A percentile compares a stretch with the other conserved stretches of the same genome.
Evolutionary conservation across 2,329 filamentous ascomycete genomes (phyloP).

Genomic region (Exophiala aquamarina): DNA sequence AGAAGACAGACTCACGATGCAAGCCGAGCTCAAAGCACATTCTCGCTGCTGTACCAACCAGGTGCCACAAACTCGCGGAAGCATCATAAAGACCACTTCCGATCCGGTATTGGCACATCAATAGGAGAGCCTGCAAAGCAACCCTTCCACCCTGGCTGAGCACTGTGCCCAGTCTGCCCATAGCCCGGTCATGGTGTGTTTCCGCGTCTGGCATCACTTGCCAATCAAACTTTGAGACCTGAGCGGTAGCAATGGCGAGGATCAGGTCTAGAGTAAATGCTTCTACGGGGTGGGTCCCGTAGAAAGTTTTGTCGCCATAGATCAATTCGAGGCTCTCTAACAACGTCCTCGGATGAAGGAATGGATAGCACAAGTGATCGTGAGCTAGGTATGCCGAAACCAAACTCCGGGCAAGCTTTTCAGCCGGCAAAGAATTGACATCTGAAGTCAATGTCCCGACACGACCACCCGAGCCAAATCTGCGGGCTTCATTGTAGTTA

Average conservation of each 20-base stretch:
- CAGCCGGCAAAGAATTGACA: slow-evolving; percentile 33
- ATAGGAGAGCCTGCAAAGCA: slow-evolving; percentile 42
- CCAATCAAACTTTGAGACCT: slow-evolving; percentile 48
- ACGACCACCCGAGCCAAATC: slow-evolving; percentile 6
- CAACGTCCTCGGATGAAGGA: slow-evolving; percentile 35
- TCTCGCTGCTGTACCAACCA: slow-evolving; percentile 44
- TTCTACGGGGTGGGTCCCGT: slow-evolving; percentile 33
- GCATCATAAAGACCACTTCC: slow-evolving; percentile 41
- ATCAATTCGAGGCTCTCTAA: slow-evolving; percentile 15
- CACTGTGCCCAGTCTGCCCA: slow-evolving; percentile 38
- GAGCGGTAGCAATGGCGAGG: slow-evolving; percentile 44
- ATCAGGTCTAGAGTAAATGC: slow-evolving; percentile 47
- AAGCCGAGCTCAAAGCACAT: slow-evolving; percentile 44
- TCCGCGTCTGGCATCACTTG: slow-evolving; percentile 45
- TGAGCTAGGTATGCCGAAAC: slow-evolving; percentile 45
- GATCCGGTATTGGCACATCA: slow-evolving; percentile 47
- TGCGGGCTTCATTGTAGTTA: slow-evolving; percentile 1
- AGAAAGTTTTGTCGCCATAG: slow-evolving; percentile 28
- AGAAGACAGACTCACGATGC: slow-evolving; percentile 40
- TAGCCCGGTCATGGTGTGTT: slow-evolving; percentile 42
- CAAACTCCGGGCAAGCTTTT: slow-evolving; percentile 37
- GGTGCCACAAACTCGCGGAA: slow-evolving; percentile 46
- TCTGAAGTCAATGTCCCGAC: slow-evolving; percentile 3
- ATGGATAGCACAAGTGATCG: slow-evolving; percentile 46
- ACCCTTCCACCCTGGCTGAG: slow-evolving; percentile 38